Evolutionary conservation across 2,329 filamentous ascomycete genomes (phyloP), one percentile per base, ranked within the genome.

Genomic region (Penicillium sp.): DNA sequence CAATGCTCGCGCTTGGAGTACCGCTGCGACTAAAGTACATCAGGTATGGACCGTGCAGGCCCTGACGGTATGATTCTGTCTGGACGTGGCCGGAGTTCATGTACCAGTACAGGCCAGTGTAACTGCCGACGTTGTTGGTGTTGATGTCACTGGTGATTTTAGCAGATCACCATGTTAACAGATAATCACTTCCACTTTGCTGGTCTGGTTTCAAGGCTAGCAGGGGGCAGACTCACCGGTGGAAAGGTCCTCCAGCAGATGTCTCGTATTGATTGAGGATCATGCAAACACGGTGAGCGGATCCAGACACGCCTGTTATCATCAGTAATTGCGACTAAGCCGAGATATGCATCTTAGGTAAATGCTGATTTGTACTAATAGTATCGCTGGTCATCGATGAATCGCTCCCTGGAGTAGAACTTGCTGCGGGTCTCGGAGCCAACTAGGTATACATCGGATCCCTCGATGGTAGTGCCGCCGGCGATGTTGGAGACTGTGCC

Each of bases 401-500:
- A 90, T n/a, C 88, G 83, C 64, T 88, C 81, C 61, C 85, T 87
- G 1, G 86, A 89, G 78, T 88, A 91, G 79, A 90, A 91, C 74
- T 91, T 91, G 75, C 85, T 87, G 42, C 88, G 84, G 0, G 88
- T 90, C 72, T 90, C 79, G 24, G 86, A 85, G 65, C 80, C 76
- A 49, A 90, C 86, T 9, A 87, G 62, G 70, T 84, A 90, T 63
- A 75, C 73, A 61, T 86, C 85, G 0, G 81, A 83, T 45, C 82
- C 88, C 72, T 90, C 88, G 56, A 90, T 79, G 2, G 84, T 80
- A 10, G 78, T 79, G 33, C 82, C 82, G 30, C 81, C 82, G 1
- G 76, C 77, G 0, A 86, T 89, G 26, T 81, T 86, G 0, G 87
- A 89, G 4, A 80, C 85, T 3, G 76, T 76, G 30, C 83, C 84